Base-by-base conservation (phyloP, 2,329 filamentous ascomycete genomes). In the Colletotrichum limetticola region DNA sequence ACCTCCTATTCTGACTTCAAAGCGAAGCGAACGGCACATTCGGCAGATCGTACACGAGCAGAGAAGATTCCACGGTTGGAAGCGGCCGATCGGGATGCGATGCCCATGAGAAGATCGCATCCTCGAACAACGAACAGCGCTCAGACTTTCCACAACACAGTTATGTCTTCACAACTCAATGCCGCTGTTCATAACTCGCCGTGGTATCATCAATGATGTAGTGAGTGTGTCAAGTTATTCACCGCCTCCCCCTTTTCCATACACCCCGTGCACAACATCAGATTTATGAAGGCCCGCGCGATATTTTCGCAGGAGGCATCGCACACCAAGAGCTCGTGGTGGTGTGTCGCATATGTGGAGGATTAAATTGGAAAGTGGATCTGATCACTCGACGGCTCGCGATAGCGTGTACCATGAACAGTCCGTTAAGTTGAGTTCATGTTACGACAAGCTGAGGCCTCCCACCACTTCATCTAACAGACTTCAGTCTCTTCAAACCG, bases 311-410 rank as follows among this genome's bases (percentile, higher is more conserved):
- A 52, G 30, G 28, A 16, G 26, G 32, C 37, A 56, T 53, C 16
- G 35, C 30, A 64, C 61, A n/a, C 61, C 16, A n/a, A 46, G 58
- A 32, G 16, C 57, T 52, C 35, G 56, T 59, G 35, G 49, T 59
- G 63, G 57, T 74, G 71, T 74, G 71, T 70, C 70, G 66, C 66
- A 63, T 62, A 66, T 62, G 63, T 68, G 71, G 66, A 74, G 63
- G 62, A 59, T 72, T 63, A 59, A 32, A 74, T 72, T 72, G 52
- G 61, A 63, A 67, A 71, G 71, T 72, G 71, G 71, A 49, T 71
- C 62, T 35, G 30, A 72, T 52, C 68, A 72, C 67, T 64, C 64
- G 22, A 19, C 9, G n/a, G 66, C 37, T 65, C 22, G 32, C 55
- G 14, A 71, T 52, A 35, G n/a, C 32, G 32, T 53, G 71, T 72